A percentile compares a stretch with the other conserved stretches of the same genome.
phyloP scores from a whole-genome alignment of 352 stramenopile genomes.

The Phytopythium vexans region DNA sequence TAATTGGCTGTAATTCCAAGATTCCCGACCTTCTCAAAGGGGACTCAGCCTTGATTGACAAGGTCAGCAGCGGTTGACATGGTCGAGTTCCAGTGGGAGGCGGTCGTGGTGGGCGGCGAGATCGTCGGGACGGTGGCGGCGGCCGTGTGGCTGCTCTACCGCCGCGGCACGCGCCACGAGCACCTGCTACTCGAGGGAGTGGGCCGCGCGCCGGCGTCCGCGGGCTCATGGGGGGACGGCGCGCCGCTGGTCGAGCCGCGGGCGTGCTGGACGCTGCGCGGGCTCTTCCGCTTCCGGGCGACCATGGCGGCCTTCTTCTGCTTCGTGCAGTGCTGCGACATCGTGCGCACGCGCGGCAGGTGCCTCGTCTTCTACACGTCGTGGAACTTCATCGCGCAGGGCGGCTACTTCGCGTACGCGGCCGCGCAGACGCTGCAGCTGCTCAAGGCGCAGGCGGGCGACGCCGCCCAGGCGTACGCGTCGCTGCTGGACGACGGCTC shows the following conservation, averaged over 20 bases:
- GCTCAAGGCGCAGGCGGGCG: constrained; percentile 16
- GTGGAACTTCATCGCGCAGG: constrained; percentile 85
- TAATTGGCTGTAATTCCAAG: no score
- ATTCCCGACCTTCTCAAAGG: no score
- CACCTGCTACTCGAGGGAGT: constrained; percentile 22
- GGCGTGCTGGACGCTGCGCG: constrained; percentile 35
- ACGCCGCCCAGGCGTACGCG: constrained; percentile 26
- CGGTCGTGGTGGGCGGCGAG: constrained; percentile 42
- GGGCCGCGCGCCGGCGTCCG: constrained; percentile 2
- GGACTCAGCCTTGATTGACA: constrained; percentile 16
- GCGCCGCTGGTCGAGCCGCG: constrained; percentile 39
- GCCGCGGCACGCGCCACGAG: constrained; percentile 29
- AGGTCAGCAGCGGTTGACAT: constrained; percentile 67
- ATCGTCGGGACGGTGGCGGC: constrained; percentile 33
- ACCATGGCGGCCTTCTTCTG: constrained; percentile 45
- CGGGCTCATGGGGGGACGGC: background rate
- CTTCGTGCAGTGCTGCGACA: constrained; percentile 52
- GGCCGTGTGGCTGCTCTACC: constrained; percentile 47
- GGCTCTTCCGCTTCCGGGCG: constrained; percentile 37
- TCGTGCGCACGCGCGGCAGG: constrained; percentile 39
- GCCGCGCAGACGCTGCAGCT: constrained; percentile 22
- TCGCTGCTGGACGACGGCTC: constrained; percentile 41
- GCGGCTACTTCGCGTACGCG: constrained; percentile 50
- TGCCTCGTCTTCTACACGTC: constrained; percentile 81
- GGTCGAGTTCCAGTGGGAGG: constrained; percentile 43